Evolutionary conservation across 805 yeast species (phyloP).

Genomic region (Metschnikowia borealis): DNA sequence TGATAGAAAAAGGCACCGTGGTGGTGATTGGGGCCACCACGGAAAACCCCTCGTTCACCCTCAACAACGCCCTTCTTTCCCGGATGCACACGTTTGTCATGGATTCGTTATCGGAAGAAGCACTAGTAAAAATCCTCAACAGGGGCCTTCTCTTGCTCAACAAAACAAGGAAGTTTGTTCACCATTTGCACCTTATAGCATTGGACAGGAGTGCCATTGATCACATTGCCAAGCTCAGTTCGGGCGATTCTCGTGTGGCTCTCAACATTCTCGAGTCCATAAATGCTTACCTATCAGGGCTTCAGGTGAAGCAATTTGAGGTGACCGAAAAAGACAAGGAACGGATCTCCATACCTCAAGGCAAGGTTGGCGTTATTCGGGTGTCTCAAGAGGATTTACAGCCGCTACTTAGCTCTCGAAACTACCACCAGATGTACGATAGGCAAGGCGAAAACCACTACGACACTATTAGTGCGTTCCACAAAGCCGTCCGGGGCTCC

Average conservation of each 20-base stretch:
- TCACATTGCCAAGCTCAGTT: slow-evolving; percentile 67
- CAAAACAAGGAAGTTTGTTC: slow-evolving; percentile 50
- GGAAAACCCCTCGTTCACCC: slow-evolving; percentile 60
- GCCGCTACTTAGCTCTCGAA: slow-evolving; percentile 41
- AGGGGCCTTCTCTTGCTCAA: slow-evolving; percentile 52
- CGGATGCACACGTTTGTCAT: slow-evolving; percentile 43
- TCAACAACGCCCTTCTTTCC: slow-evolving; percentile 41
- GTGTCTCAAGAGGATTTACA: slow-evolving; percentile 38
- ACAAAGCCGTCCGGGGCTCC: slow-evolving; percentile 85
- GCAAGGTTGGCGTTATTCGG: slow-evolving; percentile 32
- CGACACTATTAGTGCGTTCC: slow-evolving; percentile 94
- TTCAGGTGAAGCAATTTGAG: slow-evolving; percentile 18
- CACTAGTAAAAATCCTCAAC: slow-evolving; percentile 32
- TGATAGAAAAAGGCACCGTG: slow-evolving; percentile 36
- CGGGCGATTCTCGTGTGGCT: slow-evolving; percentile 88
- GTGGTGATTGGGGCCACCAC: slow-evolving; percentile 45
- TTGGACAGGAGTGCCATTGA: slow-evolving; percentile 55
- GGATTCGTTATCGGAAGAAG: slow-evolving; percentile 34
- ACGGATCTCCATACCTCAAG: slow-evolving; percentile 5
- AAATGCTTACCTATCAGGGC: slow-evolving; percentile 48
- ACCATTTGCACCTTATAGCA: slow-evolving; percentile 47
- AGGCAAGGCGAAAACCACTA: slow-evolving; percentile 88
- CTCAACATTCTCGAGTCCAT: slow-evolving; percentile 74
- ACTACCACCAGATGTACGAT: slow-evolving; percentile 62
- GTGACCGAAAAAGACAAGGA: slow-evolving; percentile 14